Base-by-base conservation (phyloP, 1,139 yeast genomes). In the Debaryomycetaceae sp. region DNA sequence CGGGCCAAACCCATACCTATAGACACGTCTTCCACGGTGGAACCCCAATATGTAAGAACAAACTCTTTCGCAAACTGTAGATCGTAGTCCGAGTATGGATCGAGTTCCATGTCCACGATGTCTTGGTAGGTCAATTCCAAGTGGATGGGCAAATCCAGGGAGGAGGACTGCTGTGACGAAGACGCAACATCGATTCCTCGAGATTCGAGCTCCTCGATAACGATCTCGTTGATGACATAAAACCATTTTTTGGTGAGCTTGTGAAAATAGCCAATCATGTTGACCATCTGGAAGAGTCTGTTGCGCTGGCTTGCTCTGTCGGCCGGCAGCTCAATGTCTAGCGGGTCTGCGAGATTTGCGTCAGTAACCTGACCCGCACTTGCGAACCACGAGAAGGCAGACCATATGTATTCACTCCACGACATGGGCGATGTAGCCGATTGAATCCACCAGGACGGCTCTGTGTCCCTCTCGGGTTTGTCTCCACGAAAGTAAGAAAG, bases 331-430 rank as follows among this genome's bases (percentile, higher is more conserved):
- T 40, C 43, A 13, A 36, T 36, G 4, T 46, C 45, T 14, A 39
- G 38, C 37, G 36, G 38, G 6, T 44, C 44, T 14, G 17, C 13
- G 24, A 36, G 40, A 8, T 45, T 45, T 24, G 47, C 47, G 27
- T 54, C 54, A 23, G 39, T 33, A 13, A 75, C 72, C 49, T 78
- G 84, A 5, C 96, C 96, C 2, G 95, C 95, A 33, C 88, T 80
- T 2, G 93, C 91, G 85, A 90, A 85, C 89, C 93, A 86, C 36
- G 85, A 73, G 48, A 87, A 75, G 0, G 91, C 89, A 47, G 81
- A 78, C 83, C 89, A 83, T 1, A 85, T 68, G 42, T 78, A 74
- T 55, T 85, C 88, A 39, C 75, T 68, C 82, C 90, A 79, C 1
- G 88, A 75, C 23, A 77, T 59, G 1, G 85, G 73, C 46, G 80